A percentile compares a stretch with the other conserved stretches of the same genome.
These are phyloP conservation scores for Trichoderma sp. DNA, from an alignment of 2,329 filamentous ascomycete species.

Conservation along the genomic window DNA sequence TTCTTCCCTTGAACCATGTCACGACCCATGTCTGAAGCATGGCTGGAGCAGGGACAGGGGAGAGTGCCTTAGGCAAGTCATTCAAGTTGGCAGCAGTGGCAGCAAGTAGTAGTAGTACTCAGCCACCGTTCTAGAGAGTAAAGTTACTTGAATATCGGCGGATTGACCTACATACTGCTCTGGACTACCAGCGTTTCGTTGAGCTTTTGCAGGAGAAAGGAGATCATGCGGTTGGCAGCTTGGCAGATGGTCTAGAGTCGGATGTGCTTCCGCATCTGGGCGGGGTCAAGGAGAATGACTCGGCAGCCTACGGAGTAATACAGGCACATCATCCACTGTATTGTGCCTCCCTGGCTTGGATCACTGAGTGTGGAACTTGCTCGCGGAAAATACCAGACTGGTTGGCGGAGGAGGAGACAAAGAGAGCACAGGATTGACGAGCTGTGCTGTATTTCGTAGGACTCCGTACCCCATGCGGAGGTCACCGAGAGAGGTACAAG, in stretches of 20 bases:
- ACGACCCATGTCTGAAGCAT: background rate
- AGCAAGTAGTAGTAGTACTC: background rate
- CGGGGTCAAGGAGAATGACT: background rate
- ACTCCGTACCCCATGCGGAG: conserved; percentile 5
- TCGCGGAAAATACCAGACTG: background rate
- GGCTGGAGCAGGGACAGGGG: background rate
- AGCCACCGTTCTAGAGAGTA: background rate
- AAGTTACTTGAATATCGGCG: background rate
- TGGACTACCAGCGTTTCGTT: background rate
- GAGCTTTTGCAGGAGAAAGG: background rate
- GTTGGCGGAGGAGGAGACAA: background rate
- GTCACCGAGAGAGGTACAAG: background rate
- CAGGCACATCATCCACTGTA: background rate
- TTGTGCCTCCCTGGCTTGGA: background rate
- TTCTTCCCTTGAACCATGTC: background rate
- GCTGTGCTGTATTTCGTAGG: too few species aligned
- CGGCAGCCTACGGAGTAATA: background rate
- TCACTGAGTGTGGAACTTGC: background rate
- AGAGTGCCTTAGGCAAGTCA: background rate
- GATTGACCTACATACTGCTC: background rate
- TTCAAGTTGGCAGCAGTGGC: background rate
- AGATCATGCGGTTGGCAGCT: background rate
- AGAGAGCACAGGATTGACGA: too few species aligned
- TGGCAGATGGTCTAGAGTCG: background rate
- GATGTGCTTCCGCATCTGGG: background rate